phyloP scores from a whole-genome alignment of 2,329 filamentous ascomycete genomes.

The Thelonectria rubi region DNA sequence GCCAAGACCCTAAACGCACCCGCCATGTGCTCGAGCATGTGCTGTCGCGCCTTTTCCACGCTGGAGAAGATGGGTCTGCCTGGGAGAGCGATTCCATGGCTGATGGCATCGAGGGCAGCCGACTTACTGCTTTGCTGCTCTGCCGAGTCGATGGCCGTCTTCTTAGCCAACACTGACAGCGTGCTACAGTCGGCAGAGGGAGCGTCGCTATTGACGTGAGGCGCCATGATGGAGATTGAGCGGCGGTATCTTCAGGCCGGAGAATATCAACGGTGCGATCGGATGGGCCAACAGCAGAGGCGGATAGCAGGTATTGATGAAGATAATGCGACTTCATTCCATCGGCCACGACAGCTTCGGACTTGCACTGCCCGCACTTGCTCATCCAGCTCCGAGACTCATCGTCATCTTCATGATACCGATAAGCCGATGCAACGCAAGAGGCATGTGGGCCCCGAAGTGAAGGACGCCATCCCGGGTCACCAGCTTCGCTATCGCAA shows the following conservation, averaged over 20 bases:
- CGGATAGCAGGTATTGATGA: background rate
- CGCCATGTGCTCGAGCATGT: constrained; percentile 65
- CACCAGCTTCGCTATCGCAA: background rate
- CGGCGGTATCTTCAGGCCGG: background rate
- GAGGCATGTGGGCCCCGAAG: constrained; percentile 18
- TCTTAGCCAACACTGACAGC: background rate
- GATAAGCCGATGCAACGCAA: background rate
- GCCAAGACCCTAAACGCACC: constrained; percentile 73
- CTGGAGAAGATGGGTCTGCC: constrained; percentile 3
- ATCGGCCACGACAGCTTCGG: background rate
- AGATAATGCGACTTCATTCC: background rate
- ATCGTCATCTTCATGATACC: background rate
- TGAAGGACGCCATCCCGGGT: background rate
- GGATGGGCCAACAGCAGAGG: background rate
- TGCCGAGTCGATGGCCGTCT: background rate
- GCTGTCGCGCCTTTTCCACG: background rate
- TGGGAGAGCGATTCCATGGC: constrained; percentile 8
- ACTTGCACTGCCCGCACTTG: background rate
- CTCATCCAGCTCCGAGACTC: background rate
- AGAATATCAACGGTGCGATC: background rate
- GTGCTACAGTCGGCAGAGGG: background rate
- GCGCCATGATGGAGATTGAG: background rate
- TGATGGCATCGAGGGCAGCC: constrained; percentile 1
- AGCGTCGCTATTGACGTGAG: background rate
- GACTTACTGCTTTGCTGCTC: background rate